These are phyloP conservation scores for Cladosporium velox DNA, from an alignment of 2,329 filamentous ascomycete genomes.

Conservation along the genomic window DNA sequence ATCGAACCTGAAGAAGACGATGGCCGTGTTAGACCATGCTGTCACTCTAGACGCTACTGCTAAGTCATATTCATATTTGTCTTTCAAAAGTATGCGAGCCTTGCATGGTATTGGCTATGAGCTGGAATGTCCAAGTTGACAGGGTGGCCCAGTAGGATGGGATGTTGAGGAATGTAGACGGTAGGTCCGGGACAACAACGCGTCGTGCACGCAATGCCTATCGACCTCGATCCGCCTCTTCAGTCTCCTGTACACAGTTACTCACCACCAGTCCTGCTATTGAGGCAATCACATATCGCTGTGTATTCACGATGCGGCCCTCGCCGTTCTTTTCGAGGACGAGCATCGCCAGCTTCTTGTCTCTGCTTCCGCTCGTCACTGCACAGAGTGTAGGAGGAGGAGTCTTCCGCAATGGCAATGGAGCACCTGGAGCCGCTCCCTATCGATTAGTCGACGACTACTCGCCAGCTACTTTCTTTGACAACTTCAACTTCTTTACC, in stretches of 20 bases:
- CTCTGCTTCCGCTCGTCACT: conserved; percentile 23
- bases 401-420: conserved; percentile 31
- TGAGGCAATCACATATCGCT: conserved; percentile 3
- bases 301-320: conserved; percentile 28
- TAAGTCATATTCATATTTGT: neutral
- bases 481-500: conserved; percentile 40
- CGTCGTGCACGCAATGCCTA: conserved; percentile 18
- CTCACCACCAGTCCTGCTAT: conserved; percentile 5
- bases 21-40: neutral
- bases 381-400: conserved; percentile 35
- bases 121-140: conserved; percentile 18
- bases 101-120: conserved; percentile 1
- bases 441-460: conserved; percentile 39
- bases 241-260: conserved; percentile 3
- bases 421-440: conserved; percentile 32
- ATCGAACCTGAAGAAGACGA: neutral
- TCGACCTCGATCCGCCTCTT: neutral
- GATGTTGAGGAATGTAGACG: conserved; percentile 27
- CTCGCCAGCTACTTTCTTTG: conserved; percentile 34
- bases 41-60: neutral
- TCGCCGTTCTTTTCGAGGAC: conserved; percentile 32
- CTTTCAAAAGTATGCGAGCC: neutral
- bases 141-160: conserved; percentile 4
- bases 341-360: conserved; percentile 25
- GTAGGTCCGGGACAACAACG: conserved; percentile 29